phyloP scores from a whole-genome alignment of 139 green algal species.

The Penium margaritaceum region DNA sequence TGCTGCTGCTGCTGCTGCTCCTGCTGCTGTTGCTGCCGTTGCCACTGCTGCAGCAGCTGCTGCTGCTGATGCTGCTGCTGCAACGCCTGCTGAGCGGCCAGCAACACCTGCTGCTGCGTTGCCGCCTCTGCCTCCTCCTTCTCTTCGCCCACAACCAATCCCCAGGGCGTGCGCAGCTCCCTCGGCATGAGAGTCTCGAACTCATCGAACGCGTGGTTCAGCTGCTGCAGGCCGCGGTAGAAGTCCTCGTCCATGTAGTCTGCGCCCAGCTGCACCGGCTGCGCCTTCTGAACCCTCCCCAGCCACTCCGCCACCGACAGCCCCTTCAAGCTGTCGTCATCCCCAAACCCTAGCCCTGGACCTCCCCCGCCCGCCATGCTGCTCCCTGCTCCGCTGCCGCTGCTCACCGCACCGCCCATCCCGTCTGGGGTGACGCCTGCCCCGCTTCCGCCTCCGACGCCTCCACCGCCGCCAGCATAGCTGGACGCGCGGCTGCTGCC shows the following conservation, averaged over 20 bases:
- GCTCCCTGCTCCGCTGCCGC: too few relatives aligned
- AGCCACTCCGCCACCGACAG: constrained; percentile 8
- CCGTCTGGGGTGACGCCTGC: too few relatives aligned
- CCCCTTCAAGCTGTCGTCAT: background rate
- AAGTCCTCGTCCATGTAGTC: constrained; percentile 30
- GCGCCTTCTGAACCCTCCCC: background rate
- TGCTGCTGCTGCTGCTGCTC: background rate
- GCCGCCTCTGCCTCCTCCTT: background rate
- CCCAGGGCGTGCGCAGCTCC: background rate
- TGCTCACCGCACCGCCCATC: too few relatives aligned
- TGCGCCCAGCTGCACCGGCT: background rate
- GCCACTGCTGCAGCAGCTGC: too few relatives aligned
- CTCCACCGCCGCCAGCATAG: too few relatives aligned
- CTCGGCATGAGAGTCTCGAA: background rate
- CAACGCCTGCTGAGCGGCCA: background rate
- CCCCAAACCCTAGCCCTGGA: too few relatives aligned
- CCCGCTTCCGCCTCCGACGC: too few relatives aligned
- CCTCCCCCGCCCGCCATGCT: too few relatives aligned
- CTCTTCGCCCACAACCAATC: background rate
- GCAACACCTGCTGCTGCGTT: background rate
- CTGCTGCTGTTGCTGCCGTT: background rate
- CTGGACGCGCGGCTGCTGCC: too few relatives aligned
- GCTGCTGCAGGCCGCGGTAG: constrained; percentile 10
- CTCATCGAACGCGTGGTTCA: constrained; percentile 11
- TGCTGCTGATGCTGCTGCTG: too few relatives aligned